phyloP scores from a whole-genome alignment of 2,329 filamentous ascomycete species.

The Colletotrichum sp. region DNA sequence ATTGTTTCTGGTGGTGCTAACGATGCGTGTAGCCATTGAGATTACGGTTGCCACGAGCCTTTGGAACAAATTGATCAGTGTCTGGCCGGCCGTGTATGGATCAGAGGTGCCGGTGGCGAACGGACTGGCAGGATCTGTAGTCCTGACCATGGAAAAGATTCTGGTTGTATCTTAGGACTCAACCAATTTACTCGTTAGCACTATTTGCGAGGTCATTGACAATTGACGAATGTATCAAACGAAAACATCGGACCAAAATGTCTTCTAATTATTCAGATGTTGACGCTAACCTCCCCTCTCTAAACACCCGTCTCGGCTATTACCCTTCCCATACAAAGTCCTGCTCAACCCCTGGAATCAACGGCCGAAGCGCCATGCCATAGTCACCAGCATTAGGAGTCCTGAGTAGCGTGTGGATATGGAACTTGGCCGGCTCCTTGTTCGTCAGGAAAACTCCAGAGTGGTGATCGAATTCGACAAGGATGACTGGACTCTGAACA shows the following conservation, averaged over 20 bases:
- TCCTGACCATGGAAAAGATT: not conserved
- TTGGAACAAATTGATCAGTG: not conserved
- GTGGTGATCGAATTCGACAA: conserved; percentile 82
- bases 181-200: too few species aligned
- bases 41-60: not conserved
- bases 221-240: too few species aligned
- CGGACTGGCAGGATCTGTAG: not conserved
- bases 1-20: too few species aligned
- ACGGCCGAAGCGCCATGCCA: conserved; percentile 56
- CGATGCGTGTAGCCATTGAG: not conserved
- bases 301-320: too few species aligned
- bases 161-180: not conserved
- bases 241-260: too few species aligned
- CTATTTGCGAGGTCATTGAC: too few species aligned
- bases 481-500: conserved; percentile 75
- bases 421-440: conserved; percentile 75
- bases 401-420: conserved; percentile 76
- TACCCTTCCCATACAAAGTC: conserved; percentile 44
- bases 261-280: not conserved
- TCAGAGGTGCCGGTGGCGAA: not conserved
- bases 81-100: not conserved
- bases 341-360: conserved; percentile 43
- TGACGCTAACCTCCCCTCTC: too few species aligned
- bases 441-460: conserved; percentile 80
- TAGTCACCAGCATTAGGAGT: conserved; percentile 81